Conservation (phyloP, 129 eudicot genomes). For the Flaveria bidentis region DNA sequence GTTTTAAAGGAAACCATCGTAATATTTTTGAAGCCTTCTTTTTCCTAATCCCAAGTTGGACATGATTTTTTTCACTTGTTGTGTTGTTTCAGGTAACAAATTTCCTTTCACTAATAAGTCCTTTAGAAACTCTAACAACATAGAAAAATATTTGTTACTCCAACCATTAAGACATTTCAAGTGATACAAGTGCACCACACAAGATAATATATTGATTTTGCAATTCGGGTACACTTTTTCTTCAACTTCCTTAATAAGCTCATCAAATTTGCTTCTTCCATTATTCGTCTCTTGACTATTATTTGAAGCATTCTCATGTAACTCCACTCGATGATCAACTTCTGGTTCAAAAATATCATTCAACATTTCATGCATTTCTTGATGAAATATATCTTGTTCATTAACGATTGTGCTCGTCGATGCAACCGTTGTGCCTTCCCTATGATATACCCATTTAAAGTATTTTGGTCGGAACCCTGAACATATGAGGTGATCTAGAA, state of each 20-base stretch:
- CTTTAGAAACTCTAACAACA: neutral
- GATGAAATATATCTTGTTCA: neutral
- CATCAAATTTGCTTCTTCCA: no score
- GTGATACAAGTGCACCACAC: no score
- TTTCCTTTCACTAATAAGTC: neutral
- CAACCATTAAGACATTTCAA: no score
- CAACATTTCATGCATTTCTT: neutral
- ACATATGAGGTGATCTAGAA: neutral
- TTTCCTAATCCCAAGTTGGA: neutral
- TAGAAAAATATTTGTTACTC: no score
- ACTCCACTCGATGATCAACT: neutral
- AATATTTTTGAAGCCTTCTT: neutral
- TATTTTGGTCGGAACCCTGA: neutral
- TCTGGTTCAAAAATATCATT: neutral
- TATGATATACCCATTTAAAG: neutral
- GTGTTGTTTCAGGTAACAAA: neutral
- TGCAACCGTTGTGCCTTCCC: no score
- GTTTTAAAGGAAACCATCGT: constrained; percentile 14
- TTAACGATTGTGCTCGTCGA: neutral
- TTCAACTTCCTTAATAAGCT: no score
- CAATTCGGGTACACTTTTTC: no score
- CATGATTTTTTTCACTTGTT: neutral
- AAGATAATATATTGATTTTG: no score
- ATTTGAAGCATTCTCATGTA: no score
- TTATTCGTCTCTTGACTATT: no score